phyloP scores from a whole-genome alignment of 1,284 basidiomycete genomes.

The Trichosporon sp. region DNA sequence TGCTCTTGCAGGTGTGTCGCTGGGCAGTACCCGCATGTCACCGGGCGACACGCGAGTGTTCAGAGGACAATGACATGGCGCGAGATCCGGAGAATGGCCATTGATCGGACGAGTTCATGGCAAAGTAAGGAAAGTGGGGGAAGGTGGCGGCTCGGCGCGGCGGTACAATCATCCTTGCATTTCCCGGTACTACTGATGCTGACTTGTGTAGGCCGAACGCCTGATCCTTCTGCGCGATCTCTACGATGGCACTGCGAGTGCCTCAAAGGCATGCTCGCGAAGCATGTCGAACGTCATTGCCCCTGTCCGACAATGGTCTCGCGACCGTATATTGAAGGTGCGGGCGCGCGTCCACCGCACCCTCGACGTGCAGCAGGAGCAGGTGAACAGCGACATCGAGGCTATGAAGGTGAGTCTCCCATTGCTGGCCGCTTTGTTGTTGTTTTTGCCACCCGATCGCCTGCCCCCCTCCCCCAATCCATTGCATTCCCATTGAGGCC shows the following conservation, averaged over 20 bases:
- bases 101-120: not conserved
- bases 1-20: not conserved
- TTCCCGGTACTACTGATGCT: too few species aligned
- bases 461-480: not conserved
- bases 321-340: not conserved
- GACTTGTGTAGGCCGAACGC: not conserved
- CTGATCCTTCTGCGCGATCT: constrained; percentile 4
- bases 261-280: not conserved
- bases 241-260: not conserved
- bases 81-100: not conserved
- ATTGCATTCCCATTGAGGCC: not conserved
- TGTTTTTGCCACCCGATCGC: too few species aligned
- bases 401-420: constrained; percentile 4
- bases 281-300: not conserved
- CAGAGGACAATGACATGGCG: not conserved
- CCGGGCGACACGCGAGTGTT: not conserved
- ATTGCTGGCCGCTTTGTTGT: not conserved
- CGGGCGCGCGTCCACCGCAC: not conserved
- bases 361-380: constrained; percentile 6
- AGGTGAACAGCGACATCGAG: constrained; percentile 4
- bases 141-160: not conserved
- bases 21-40: not conserved
- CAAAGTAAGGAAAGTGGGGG: not conserved
- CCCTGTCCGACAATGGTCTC: not conserved
- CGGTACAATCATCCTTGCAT: too few species aligned